phyloP scores from a whole-genome alignment of 768 basidiomycete genomes.

The Sporobolomyces roseus region DNA sequence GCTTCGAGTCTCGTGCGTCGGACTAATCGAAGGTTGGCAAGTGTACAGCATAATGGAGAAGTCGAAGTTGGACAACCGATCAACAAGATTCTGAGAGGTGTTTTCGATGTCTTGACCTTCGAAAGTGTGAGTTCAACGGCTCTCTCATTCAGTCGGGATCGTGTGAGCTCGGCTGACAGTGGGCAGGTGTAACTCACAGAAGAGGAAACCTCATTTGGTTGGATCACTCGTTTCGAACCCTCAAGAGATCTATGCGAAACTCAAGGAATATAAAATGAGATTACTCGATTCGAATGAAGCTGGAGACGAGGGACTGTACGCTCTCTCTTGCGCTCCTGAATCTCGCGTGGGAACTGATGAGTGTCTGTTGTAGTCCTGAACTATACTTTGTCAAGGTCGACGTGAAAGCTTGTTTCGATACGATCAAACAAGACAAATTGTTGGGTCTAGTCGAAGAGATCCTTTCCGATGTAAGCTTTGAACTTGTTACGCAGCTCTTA shows the following conservation, averaged over 20 bases:
- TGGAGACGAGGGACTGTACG: neutral
- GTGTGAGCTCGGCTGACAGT: too few species aligned
- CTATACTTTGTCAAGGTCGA: conserved; percentile 96
- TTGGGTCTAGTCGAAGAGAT: conserved; percentile 69
- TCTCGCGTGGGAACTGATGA: too few species aligned
- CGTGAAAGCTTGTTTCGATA: conserved; percentile 93
- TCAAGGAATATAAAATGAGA: conserved; percentile 65
- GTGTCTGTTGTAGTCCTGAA: conserved; percentile 59
- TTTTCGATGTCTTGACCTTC: conserved; percentile 81
- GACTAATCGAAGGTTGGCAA: neutral
- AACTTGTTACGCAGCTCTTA: neutral
- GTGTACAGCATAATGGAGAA: neutral
- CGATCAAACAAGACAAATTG: conserved; percentile 82
- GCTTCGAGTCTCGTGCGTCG: neutral
- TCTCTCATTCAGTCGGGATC: too few species aligned
- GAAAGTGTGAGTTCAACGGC: conserved; percentile 74
- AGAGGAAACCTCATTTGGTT: conserved; percentile 59
- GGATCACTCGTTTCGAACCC: conserved; percentile 79
- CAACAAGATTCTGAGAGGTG: conserved; percentile 76
- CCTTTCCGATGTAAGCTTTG: conserved; percentile 62
- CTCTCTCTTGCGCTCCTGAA: neutral
- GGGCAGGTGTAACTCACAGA: too few species aligned
- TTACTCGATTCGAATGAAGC: conserved; percentile 40
- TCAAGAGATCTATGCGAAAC: conserved; percentile 70
- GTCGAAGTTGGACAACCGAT: conserved; percentile 62